These are phyloP conservation scores for Capsella rubella DNA, from an alignment of 441 rosid species.

Conservation along the genomic window DNA sequence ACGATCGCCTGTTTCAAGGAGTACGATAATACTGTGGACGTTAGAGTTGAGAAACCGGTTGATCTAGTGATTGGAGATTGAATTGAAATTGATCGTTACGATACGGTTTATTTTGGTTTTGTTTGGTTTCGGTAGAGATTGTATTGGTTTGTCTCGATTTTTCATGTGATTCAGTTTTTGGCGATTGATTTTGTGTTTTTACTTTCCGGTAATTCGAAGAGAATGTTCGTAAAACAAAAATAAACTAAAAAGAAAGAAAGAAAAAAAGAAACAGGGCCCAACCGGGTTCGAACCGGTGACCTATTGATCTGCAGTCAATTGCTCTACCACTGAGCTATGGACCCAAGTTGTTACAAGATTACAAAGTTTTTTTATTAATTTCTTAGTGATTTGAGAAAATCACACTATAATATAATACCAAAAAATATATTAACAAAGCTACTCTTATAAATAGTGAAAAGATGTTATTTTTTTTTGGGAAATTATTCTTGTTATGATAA, in stretches of 20 bases:
- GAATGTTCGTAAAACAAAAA: too few relatives aligned
- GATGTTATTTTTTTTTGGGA: not conserved
- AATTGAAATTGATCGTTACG: not conserved
- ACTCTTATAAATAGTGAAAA: not conserved
- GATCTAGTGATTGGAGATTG: slow-evolving; percentile 21
- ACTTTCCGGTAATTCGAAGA: not conserved
- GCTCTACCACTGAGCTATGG: slow-evolving; percentile 99
- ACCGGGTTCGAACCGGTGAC: slow-evolving; percentile 92
- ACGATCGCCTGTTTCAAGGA: slow-evolving; percentile 68
- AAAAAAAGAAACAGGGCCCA: slow-evolving; percentile 53
- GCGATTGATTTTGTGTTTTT: not conserved
- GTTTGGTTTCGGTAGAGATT: not conserved
- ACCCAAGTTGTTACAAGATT: slow-evolving; percentile 35
- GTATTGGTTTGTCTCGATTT: not conserved
- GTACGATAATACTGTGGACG: slow-evolving; percentile 47
- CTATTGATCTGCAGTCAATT: slow-evolving; percentile 98
- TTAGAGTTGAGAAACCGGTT: slow-evolving; percentile 48
- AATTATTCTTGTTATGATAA: not conserved
- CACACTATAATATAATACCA: not conserved
- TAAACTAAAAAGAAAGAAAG: not conserved
- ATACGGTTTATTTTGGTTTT: slow-evolving; percentile 7
- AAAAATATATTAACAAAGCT: not conserved
- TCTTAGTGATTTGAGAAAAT: not conserved
- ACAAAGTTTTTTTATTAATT: fast-evolving
- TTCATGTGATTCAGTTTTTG: not conserved